These are phyloP conservation scores for Penicillium verhagenii DNA, from an alignment of 495 filamentous ascomycete species.

Conservation along the genomic window DNA sequence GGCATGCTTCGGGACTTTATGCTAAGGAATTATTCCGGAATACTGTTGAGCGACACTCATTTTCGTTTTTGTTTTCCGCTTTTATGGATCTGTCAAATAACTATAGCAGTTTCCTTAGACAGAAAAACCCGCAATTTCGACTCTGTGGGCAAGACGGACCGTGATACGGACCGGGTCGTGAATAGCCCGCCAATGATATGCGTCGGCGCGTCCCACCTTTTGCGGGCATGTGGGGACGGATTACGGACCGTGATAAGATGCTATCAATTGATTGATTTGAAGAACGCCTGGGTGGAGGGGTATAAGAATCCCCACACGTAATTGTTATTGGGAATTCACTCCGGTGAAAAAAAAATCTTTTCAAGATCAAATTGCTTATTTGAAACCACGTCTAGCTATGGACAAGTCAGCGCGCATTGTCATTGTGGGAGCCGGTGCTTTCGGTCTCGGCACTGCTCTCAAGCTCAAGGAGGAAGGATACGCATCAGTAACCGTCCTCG, in stretches of 20 bases:
- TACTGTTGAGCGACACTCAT: too few species aligned
- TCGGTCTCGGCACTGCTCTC: slow-evolving; percentile 64
- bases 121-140: too few species aligned
- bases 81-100: too few species aligned
- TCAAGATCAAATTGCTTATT: too few species aligned
- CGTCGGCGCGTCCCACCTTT: neutral
- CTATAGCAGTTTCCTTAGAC: too few species aligned
- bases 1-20: too few species aligned
- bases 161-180: neutral
- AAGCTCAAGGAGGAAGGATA: slow-evolving; percentile 52
- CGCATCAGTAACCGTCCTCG: slow-evolving; percentile 61
- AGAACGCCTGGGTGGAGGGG: too few species aligned
- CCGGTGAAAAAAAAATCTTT: too few species aligned
- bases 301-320: neutral
- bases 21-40: too few species aligned
- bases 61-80: too few species aligned
- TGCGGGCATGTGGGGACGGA: neutral
- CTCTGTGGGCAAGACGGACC: neutral
- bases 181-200: neutral
- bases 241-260: neutral
- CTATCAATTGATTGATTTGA: too few species aligned
- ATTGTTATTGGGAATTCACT: too few species aligned
- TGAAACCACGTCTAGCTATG: slow-evolving; percentile 5
- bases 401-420: slow-evolving; percentile 47
- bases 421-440: slow-evolving; percentile 70